Evolutionary conservation across 805 yeast genomes (phyloP), one percentile per base, ranked within the genome.

Genomic region (Yueomyces sinensis): DNA sequence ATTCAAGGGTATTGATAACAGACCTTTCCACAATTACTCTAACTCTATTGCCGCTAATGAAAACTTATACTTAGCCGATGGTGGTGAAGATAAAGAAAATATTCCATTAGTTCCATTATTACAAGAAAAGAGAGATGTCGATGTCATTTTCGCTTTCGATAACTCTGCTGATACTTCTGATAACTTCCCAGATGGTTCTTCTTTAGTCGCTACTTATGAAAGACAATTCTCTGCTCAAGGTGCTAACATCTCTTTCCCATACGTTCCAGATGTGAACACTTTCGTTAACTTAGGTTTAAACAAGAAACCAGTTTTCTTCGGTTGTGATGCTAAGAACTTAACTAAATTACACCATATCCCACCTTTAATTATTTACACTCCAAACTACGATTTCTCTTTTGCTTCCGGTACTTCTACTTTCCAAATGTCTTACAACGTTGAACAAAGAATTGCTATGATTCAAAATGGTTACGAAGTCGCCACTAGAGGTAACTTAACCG

Each of bases 401-500:
- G 60, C 62, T 51, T 70, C 91, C 19, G 84, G 83, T 56, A 70
- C 81, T 5, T 74, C 84, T 3, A 81, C 93, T 5, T 73, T 70
- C 59, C 64, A 79, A 56, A 61, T 83, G 63, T 58, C 70, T 3
- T 83, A 81, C 50, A 56, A 62, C 3, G 69, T 70, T 33, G 64
- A 63, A 0, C 82, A 79, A 44, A 70, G 74, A 41, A 53, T 62
- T 28, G 62, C 66, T 1, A 70, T 83, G 68, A 70, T 83, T 39
- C 57, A 65, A 42, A 84, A 83, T 52, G 94, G 94, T 4, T 80
- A 71, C 49, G 82, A 79, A 47, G 68, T 72, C n/a, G 69, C 76
- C 13, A 66, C 86, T 1, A 68, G 80, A 49, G 64, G 66, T 39
- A 82, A 82, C 53, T 57, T 73, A 30, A 76, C 93, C 4, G 50